A percentile compares a stretch with the other conserved stretches of the same genome.
Conservation (phyloP, 1,284 basidiomycete genomes). For the Trametes hirsuta region DNA sequence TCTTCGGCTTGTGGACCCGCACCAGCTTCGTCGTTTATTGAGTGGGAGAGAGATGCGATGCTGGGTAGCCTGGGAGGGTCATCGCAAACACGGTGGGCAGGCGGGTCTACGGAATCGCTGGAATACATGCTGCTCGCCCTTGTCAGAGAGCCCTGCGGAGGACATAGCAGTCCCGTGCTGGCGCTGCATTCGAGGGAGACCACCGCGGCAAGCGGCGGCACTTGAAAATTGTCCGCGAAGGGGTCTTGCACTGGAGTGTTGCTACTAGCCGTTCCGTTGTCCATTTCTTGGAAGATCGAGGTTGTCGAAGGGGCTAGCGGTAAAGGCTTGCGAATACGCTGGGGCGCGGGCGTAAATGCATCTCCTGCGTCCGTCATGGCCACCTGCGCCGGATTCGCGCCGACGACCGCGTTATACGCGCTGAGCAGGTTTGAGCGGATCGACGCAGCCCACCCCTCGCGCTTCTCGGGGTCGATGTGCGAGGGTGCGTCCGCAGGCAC, state of each 20-base stretch:
- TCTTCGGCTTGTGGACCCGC: too few relatives aligned
- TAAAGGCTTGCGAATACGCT: not conserved
- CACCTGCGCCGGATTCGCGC: slow-evolving; percentile 15
- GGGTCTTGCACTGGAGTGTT: slow-evolving; percentile 15
- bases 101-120: slow-evolving; percentile 22
- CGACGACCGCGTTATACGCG: slow-evolving; percentile 38
- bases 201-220: not conserved
- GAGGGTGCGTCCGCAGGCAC: not conserved
- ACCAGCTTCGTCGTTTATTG: not conserved
- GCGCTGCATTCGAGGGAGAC: not conserved
- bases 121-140: slow-evolving; percentile 35
- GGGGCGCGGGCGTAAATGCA: slow-evolving; percentile 21
- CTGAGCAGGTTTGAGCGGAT: slow-evolving; percentile 40
- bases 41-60: slow-evolving; percentile 29
- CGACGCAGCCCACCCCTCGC: slow-evolving; percentile 37
- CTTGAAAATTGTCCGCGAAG: slow-evolving; percentile 20
- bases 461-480: not conserved
- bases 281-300: slow-evolving; percentile 29
- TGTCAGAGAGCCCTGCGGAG: not conserved
- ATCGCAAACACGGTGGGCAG: slow-evolving; percentile 5
- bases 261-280: slow-evolving; percentile 21
- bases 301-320: slow-evolving; percentile 17
- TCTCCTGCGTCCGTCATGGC: slow-evolving; percentile 2
- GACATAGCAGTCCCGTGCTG: not conserved
- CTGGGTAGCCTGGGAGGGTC: slow-evolving; percentile 26